Evolutionary conservation across 805 yeast genomes (phyloP), one percentile per base, ranked within the genome.

Genomic region (Danielia reshetovae): DNA sequence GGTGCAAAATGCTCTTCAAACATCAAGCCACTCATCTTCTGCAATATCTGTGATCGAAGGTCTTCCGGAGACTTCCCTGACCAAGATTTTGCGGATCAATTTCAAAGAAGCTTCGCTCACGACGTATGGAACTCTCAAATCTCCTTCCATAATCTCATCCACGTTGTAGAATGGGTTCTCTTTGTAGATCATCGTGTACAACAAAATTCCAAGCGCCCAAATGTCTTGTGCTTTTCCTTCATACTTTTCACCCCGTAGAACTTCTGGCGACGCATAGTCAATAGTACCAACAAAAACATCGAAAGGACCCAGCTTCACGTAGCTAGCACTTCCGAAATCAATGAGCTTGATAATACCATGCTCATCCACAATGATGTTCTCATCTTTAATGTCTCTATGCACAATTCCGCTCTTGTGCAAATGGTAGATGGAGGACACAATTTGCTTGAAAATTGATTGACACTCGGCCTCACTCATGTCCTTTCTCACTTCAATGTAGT

Each of bases 191-290:
- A 93, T 75, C 0, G 97, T 93, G 61, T 89, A 93, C 15, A 93
- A 65, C 38, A 93, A 65, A 15, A 93, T 85, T 2, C 98, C 98
- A 54, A 90, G 69, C 0, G 97, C 96, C 98, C 98, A 93, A 2
- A 89, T 81, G 60, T 93, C 98, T 58, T 93, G 98, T 3, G 95
- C 90, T 55, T 77, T 82, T 15, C 98, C 98, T 33, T 79, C 87
- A 52, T 90, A 93, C 15, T 89, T 82, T 40, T 79, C 80, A 2
- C 97, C 98, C 33, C 80, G 73, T 23, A 93, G 67, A 0, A 93
- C 96, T 59, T 93, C 98, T 0, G 98, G 98, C 0, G 97, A 95
- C 1, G 97, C 97, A 58, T 90, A 93, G 58, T 93, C 97, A 28
- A 93, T 80, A 0, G 98, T 93, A 2, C 98, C 98, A 2, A 93